Conservation (phyloP, 1,139 yeast genomes). For the Sugiyamaella japonica region DNA sequence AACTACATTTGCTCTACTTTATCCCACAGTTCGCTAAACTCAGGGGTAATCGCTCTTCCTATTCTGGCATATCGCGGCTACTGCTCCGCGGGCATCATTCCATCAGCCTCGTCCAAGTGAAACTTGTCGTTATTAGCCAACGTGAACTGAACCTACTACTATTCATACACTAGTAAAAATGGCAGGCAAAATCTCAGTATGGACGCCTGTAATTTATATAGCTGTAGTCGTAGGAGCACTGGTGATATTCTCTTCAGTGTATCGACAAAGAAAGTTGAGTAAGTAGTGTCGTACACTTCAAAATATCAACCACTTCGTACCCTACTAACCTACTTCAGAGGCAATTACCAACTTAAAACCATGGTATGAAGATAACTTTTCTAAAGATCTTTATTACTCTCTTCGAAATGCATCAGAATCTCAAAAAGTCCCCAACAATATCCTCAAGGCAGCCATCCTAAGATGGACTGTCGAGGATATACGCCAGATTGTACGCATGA, state of each 20-base stretch:
- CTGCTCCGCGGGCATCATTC: background rate
- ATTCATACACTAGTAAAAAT: slow-evolving; percentile 25
- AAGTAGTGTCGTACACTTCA: slow-evolving; percentile 23
- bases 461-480: slow-evolving; percentile 74
- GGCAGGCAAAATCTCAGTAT: slow-evolving; percentile 60
- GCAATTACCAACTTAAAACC: slow-evolving; percentile 63
- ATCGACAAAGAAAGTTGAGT: slow-evolving; percentile 59
- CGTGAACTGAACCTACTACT: background rate
- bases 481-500: slow-evolving; percentile 65
- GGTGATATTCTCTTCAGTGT: slow-evolving; percentile 67
- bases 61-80: background rate
- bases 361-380: slow-evolving; percentile 64
- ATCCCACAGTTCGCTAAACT: background rate
- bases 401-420: slow-evolving; percentile 47
- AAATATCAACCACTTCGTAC: no score
- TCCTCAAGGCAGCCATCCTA: slow-evolving; percentile 79
- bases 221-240: slow-evolving; percentile 70
- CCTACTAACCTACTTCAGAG: slow-evolving; percentile 31
- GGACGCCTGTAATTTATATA: slow-evolving; percentile 81
- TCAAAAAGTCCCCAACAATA: slow-evolving; percentile 76
- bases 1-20: background rate
- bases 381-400: slow-evolving; percentile 63
- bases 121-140: background rate
- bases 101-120: background rate
- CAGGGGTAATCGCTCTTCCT: background rate